phyloP scores from a whole-genome alignment of 148 eudicot species.

The Cornus suecica region DNA sequence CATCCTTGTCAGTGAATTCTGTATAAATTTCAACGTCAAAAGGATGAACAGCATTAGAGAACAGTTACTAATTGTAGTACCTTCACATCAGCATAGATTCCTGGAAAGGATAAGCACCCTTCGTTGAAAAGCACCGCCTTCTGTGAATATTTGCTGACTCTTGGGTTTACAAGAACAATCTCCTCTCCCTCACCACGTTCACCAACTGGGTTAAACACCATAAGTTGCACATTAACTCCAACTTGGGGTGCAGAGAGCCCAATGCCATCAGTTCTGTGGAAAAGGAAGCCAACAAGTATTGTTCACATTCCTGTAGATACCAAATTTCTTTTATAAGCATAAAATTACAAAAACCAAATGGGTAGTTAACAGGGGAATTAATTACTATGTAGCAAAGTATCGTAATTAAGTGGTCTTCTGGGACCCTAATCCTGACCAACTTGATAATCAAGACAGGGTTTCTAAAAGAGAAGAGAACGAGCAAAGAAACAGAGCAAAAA shows the following conservation, averaged over 20 bases:
- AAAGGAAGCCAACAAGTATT: slow-evolving; percentile 43
- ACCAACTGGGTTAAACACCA: slow-evolving; percentile 94
- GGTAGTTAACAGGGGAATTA: neutral
- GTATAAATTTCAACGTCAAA: neutral
- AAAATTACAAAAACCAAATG: neutral
- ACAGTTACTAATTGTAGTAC: slow-evolving; percentile 28
- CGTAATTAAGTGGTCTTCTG: neutral
- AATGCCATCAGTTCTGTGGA: slow-evolving; percentile 97
- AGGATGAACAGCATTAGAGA: neutral
- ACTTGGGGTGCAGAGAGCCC: slow-evolving; percentile 99
- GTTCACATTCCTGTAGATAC: slow-evolving; percentile 38
- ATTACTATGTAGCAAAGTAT: neutral
- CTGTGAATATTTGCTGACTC: slow-evolving; percentile 64
- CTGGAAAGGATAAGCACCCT: slow-evolving; percentile 95
- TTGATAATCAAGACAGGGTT: neutral
- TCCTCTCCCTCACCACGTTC: slow-evolving; percentile 94
- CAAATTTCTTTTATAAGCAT: slow-evolving; percentile 22
- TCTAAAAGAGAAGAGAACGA: neutral
- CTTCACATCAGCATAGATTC: slow-evolving; percentile 77
- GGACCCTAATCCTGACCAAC: neutral
- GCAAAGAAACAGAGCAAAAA: neutral
- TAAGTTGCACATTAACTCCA: slow-evolving; percentile 89
- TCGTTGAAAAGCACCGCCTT: slow-evolving; percentile 60
- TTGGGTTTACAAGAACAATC: slow-evolving; percentile 91
- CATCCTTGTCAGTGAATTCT: neutral